Conservation (phyloP, 805 yeast species). For the Kuraishia ogatae region DNA sequence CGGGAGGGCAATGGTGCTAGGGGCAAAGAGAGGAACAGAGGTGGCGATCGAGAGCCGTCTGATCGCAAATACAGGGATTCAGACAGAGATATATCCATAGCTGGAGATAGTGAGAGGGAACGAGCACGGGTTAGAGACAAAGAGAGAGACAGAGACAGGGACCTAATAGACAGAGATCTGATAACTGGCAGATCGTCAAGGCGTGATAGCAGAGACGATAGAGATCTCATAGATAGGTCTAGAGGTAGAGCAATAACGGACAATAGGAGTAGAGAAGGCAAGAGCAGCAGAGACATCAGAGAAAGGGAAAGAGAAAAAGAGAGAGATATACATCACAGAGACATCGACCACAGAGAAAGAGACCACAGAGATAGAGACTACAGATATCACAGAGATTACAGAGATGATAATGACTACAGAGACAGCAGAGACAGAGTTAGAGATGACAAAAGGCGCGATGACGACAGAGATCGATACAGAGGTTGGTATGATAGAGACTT, state of each 20-base stretch:
- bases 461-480: constrained; percentile 13
- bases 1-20: not conserved
- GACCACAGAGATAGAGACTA: constrained; percentile 2
- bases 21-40: not conserved
- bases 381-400: not conserved
- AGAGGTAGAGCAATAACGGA: not conserved
- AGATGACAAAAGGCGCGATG: constrained; percentile 11
- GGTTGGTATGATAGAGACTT: not conserved
- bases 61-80: not conserved
- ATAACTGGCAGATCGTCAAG: not conserved
- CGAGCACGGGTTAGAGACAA: not conserved
- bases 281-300: not conserved
- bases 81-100: too few species aligned
- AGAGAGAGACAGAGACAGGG: not conserved
- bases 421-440: constrained; percentile 1
- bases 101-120: too few species aligned
- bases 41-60: not conserved
- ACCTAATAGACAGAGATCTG: not conserved
- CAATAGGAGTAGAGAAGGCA: not conserved
- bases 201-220: not conserved
- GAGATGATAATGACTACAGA: constrained; percentile 1
- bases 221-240: not conserved
- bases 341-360: not conserved
- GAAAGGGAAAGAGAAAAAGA: not conserved
- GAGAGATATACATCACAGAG: not conserved